Evolutionary conservation across 352 stramenopile species (phyloP).

Genomic region (Phytophthora boehmeriae): DNA sequence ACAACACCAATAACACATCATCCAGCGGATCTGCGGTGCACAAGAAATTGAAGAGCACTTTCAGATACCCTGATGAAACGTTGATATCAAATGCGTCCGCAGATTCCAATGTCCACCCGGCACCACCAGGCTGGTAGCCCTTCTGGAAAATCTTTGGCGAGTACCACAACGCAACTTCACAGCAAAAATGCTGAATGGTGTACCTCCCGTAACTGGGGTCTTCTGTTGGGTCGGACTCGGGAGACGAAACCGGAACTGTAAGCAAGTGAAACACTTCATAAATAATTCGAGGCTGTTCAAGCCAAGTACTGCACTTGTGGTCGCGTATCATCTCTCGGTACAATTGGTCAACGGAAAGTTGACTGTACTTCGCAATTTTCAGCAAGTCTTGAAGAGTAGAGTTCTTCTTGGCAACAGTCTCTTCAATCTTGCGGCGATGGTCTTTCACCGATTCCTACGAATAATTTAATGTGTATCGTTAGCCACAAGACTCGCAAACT

Average conservation of each 20-base stretch:
- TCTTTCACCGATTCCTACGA: conserved; percentile 84
- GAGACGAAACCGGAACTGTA: conserved; percentile 46
- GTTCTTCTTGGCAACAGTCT: conserved; percentile 64
- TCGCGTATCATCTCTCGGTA: conserved; percentile 82
- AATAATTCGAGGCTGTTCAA: conserved; percentile 83
- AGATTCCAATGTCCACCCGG: conserved; percentile 41
- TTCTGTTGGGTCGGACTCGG: conserved; percentile 35
- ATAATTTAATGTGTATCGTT: background rate
- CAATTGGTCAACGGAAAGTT: conserved; percentile 76
- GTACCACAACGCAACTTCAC: conserved; percentile 81
- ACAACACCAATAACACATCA: conserved; percentile 80
- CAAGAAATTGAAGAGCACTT: conserved; percentile 86
- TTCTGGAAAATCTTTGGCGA: conserved; percentile 79
- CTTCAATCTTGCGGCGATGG: conserved; percentile 84
- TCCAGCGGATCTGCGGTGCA: conserved; percentile 70
- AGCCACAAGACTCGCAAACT: background rate
- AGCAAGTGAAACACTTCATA: conserved; percentile 82
- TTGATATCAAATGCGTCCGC: conserved; percentile 59
- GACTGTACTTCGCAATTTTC: conserved; percentile 61
- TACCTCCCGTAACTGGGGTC: conserved; percentile 85
- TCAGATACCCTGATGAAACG: conserved; percentile 67
- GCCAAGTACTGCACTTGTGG: conserved; percentile 67
- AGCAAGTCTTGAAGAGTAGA: conserved; percentile 74
- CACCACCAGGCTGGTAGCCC: conserved; percentile 37
- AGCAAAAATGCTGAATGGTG: conserved; percentile 86